phyloP scores from a whole-genome alignment of 495 filamentous ascomycete genomes.

The Hypomontagnella submonticulosa region DNA sequence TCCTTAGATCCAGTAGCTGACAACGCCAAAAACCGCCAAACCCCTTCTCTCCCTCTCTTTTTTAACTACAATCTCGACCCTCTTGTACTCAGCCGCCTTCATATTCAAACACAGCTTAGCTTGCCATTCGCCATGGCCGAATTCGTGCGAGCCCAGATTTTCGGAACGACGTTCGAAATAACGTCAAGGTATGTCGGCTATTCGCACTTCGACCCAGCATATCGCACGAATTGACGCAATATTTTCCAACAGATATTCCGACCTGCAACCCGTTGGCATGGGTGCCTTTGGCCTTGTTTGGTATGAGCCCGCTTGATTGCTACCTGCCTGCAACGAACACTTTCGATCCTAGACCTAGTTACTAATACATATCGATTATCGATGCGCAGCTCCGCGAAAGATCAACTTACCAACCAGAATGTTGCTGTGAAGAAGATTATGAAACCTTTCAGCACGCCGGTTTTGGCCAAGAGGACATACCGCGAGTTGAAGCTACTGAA shows the following conservation, averaged over 20 bases:
- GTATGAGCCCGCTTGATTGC: slow-evolving; percentile 61
- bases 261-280: slow-evolving; percentile 98
- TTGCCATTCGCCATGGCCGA: slow-evolving; percentile 79
- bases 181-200: slow-evolving; percentile 82
- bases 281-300: slow-evolving; percentile 98
- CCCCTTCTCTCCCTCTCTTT: slow-evolving; percentile 24
- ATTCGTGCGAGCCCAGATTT: slow-evolving; percentile 99
- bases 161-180: slow-evolving; percentile 99
- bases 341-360: slow-evolving; percentile 18
- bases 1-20: slow-evolving; percentile 33
- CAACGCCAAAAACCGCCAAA: slow-evolving; percentile 9
- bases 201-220: slow-evolving; percentile 23
- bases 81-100: slow-evolving; percentile 14
- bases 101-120: slow-evolving; percentile 19
- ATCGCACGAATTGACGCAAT: slow-evolving; percentile 38
- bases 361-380: slow-evolving; percentile 36
- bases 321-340: slow-evolving; percentile 1
- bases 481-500: slow-evolving; percentile 97
- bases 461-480: slow-evolving; percentile 96
- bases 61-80: slow-evolving; percentile 22
- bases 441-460: slow-evolving; percentile 99
- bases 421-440: slow-evolving; percentile 99
- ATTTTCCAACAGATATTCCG: slow-evolving; percentile 77
- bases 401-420: slow-evolving; percentile 93
- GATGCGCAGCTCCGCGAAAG: slow-evolving; percentile 83